These are phyloP conservation scores for Backusella australiensis DNA, from an alignment of 192 early-diverging fungal genomes.

Conservation along the genomic window DNA sequence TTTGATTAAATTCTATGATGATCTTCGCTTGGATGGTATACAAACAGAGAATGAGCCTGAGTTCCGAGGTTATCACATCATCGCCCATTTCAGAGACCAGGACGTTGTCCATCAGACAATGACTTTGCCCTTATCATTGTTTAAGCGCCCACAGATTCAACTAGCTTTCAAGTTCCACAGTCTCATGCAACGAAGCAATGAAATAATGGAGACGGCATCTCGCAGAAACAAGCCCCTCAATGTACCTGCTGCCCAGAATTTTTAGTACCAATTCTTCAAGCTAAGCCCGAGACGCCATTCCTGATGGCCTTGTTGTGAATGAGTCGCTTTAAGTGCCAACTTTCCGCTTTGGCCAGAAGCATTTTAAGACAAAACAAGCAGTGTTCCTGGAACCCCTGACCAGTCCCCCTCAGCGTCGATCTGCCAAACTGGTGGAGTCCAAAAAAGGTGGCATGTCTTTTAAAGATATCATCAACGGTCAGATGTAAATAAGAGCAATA, in stretches of 20 bases:
- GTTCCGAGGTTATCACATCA: slow-evolving; percentile 87
- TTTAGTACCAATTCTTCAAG: slow-evolving; percentile 73
- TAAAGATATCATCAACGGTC: no score
- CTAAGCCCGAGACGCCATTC: slow-evolving; percentile 56
- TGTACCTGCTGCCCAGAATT: slow-evolving; percentile 57
- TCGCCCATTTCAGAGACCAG: slow-evolving; percentile 67
- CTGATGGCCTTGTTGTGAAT: no score
- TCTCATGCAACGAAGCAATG: slow-evolving; percentile 54
- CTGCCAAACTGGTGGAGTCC: no score
- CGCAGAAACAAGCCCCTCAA: slow-evolving; percentile 45
- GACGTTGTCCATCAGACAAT: slow-evolving; percentile 69
- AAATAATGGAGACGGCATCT: slow-evolving; percentile 27
- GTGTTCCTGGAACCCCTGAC: no score
- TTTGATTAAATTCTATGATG: slow-evolving; percentile 85
- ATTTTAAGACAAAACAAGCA: neutral
- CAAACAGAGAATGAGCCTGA: slow-evolving; percentile 80
- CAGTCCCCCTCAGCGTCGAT: no score
- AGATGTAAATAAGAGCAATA: no score
- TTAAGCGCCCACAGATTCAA: slow-evolving; percentile 64
- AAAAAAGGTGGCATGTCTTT: no score
- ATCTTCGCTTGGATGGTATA: slow-evolving; percentile 54
- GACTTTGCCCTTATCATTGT: slow-evolving; percentile 53
- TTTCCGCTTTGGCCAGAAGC: slow-evolving; percentile 79
- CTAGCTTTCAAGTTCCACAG: slow-evolving; percentile 66
- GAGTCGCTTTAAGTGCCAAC: no score